Evolutionary conservation across 495 filamentous ascomycete species (phyloP), one percentile per base, ranked within the genome.

Genomic region (Penicillium cataractarum): DNA sequence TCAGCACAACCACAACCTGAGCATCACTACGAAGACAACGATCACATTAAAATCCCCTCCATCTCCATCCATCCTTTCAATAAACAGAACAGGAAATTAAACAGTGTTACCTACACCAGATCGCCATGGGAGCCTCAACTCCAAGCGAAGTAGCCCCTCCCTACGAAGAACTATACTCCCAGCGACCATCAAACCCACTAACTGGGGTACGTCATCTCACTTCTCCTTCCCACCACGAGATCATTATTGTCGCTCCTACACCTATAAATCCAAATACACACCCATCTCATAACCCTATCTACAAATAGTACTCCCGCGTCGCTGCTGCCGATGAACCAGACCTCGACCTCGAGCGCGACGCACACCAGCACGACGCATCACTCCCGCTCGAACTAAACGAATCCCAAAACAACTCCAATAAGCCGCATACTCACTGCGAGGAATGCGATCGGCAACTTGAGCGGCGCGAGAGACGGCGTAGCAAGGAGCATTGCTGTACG

Each of bases 381-480:
- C 49, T 12, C 26, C 26, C 49, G 17, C 13, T 52, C 15, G 49
- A 52, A 19, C 13, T 52, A 10, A 32, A 35, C 29, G 51, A 33
- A 15, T 19, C 51, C 13, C 51, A 13, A 0, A 2, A n/a, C 10
- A 27, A 54, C 6, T 12, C 31, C 8, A 24, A 35, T 9, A 10
- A 24, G 15, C 31, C 31, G 1, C 51, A 54, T 13, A 19, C 19
- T 6, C 51, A 54, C 31, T 54, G 51, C 51, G 51, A 32, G 32
- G 31, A 35, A 35, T 54, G 51, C 29, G 51, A 54, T 54, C 51
- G 51, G 6, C 51, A 54, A 13, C n/a, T 54, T 1, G 51, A 54
- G 4, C 21, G 29, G n/a, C 51, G 51, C 7, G 51, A 54, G 51
- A 21, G n/a, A 37, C 51, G 31, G 19, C 27, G 31, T 0, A 50